Evolutionary conservation across 768 basidiomycete species (phyloP), one percentile per base, ranked within the genome.

Genomic region (Rhodotorula toruloides): DNA sequence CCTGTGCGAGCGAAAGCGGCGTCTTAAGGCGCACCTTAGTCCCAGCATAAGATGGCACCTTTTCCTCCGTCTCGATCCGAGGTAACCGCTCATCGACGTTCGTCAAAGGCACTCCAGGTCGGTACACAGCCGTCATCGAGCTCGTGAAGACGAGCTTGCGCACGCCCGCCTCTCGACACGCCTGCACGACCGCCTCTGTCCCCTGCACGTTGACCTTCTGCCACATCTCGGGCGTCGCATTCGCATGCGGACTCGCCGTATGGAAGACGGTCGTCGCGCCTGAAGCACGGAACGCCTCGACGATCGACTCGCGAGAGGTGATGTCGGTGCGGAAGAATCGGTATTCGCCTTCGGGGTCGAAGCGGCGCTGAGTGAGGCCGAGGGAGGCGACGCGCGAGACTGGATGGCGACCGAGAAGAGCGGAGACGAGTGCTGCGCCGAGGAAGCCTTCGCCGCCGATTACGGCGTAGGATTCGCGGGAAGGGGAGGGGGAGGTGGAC

Each of bases 141-240:
- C 88, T 90, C 16, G 96, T 99, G 79, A 87, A 98, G 4, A 99
- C 92, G 27, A 99, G 84, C 75, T 96, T 93, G 27, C 81, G 82
- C 11, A 96, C 87, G 9, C 85, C 83, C 21, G 81, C 81, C 25
- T 84, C 82, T 10, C 86, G 77, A 29, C 90, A 89, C 12, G 90
- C 89, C 19, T 85, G 83, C 74, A 99, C 87, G 49, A 97, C 83
- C 1, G 87, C 84, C 71, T 83, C 83, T 2, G 92, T 94, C 14
- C 92, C 94, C 34, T 89, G 86, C 12, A 98, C 90, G 75, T 98
- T 98, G 74, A 99, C 94, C 76, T 87, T 89, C 78, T 84, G 85
- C 80, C 89, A 96, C 16, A 97, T 75, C 5, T 84, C 84, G 2
- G 84, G 81, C 83, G 84, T 50, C 82, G 73, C 58, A 80, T 40